These are phyloP conservation scores for Vitis labrusca DNA, from an alignment of 164 flowering plant species.

Conservation along the genomic window DNA sequence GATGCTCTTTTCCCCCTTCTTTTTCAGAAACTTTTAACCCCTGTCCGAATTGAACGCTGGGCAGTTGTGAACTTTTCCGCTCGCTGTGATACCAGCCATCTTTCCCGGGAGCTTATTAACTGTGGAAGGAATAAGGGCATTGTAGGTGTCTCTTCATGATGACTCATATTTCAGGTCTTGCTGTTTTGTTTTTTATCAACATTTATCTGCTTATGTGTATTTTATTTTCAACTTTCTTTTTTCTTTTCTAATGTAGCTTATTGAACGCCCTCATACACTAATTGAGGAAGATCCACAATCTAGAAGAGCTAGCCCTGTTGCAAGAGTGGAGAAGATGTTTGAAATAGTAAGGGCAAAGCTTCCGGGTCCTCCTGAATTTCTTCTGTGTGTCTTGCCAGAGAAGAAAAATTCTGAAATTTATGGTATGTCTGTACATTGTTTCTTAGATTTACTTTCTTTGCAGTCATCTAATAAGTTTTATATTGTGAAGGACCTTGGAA, in stretches of 20 bases:
- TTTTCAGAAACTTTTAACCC: slow-evolving; percentile 46
- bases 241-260: slow-evolving; percentile 34
- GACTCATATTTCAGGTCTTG: neutral
- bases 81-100: slow-evolving; percentile 60
- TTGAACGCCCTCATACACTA: slow-evolving; percentile 66
- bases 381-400: slow-evolving; percentile 79
- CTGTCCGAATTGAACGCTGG: slow-evolving; percentile 54
- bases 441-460: neutral
- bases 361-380: slow-evolving; percentile 60
- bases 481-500: slow-evolving; percentile 85
- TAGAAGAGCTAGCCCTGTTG: slow-evolving; percentile 42
- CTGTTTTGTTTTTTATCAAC: neutral
- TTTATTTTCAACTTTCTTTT: neutral
- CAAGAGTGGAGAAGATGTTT: slow-evolving; percentile 77
- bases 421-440: slow-evolving; percentile 44
- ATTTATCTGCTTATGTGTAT: neutral
- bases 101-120: slow-evolving; percentile 69
- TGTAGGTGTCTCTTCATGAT: slow-evolving; percentile 35
- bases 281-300: slow-evolving; percentile 70
- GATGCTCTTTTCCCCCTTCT: slow-evolving; percentile 1
- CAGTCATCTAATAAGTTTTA: neutral
- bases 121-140: slow-evolving; percentile 74
- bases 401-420: slow-evolving; percentile 72
- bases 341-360: slow-evolving; percentile 51
- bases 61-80: slow-evolving; percentile 80